phyloP scores from a whole-genome alignment of 2,329 filamentous ascomycete genomes.

The Apiospora kogelbergensis region DNA sequence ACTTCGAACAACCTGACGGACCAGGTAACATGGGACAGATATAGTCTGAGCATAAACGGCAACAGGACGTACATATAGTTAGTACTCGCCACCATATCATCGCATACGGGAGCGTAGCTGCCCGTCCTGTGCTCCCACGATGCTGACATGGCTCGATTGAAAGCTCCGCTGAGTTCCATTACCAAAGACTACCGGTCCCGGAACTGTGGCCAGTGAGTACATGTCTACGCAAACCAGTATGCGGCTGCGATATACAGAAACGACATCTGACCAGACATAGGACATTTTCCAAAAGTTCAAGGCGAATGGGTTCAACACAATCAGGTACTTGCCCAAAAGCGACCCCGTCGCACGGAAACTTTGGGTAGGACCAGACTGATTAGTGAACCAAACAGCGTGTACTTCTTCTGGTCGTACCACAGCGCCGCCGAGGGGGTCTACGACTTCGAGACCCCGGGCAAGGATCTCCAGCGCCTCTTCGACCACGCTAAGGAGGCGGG shows the following conservation, averaged over 20 bases:
- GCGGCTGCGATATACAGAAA: not conserved
- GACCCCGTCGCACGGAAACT: too few relatives aligned
- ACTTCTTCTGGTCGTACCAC: constrained; percentile 53
- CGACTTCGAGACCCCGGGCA: constrained; percentile 46
- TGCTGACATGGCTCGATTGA: constrained; percentile 19
- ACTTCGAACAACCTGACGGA: not conserved
- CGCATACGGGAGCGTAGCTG: not conserved
- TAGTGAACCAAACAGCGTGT: constrained; percentile 32
- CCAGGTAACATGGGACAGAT: not conserved
- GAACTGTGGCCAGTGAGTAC: constrained; percentile 45
- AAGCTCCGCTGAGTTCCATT: constrained; percentile 51
- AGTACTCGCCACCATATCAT: not conserved
- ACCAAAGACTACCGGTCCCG: constrained; percentile 51
- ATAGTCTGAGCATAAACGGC: not conserved
- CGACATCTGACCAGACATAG: not conserved
- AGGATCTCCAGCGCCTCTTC: constrained; percentile 43
- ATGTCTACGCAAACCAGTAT: not conserved
- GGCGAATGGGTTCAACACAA: constrained; percentile 19
- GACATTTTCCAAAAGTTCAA: constrained; percentile 24
- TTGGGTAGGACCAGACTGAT: not conserved
- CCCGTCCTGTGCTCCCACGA: not conserved
- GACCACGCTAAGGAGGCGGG: constrained; percentile 52
- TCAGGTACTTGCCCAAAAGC: constrained; percentile 3
- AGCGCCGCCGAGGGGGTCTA: constrained; percentile 33
- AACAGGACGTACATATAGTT: not conserved